Conservation (phyloP, 2,329 filamentous ascomycete species). For the Penicillium sp. region DNA sequence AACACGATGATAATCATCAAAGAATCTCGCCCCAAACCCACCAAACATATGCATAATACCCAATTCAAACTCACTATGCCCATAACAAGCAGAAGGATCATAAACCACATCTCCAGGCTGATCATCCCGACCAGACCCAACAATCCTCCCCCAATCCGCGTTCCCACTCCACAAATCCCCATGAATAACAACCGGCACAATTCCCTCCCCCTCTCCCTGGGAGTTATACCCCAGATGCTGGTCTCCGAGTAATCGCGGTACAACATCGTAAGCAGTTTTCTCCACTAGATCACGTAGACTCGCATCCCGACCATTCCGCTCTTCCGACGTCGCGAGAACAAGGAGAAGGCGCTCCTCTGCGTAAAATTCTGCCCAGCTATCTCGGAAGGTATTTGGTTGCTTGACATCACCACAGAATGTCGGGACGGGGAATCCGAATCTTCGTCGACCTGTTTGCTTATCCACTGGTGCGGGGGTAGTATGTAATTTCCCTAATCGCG, state of each 20-base stretch:
- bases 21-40: slow-evolving; percentile 74
- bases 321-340: slow-evolving; percentile 63
- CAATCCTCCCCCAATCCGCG: slow-evolving; percentile 68
- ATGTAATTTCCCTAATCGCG: slow-evolving; percentile 79
- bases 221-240: slow-evolving; percentile 60
- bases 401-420: slow-evolving; percentile 86
- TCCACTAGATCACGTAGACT: slow-evolving; percentile 69
- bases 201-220: slow-evolving; percentile 53
- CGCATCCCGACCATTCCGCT: slow-evolving; percentile 66
- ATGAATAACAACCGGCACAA: slow-evolving; percentile 81
- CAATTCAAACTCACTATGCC: slow-evolving; percentile 85
- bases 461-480: slow-evolving; percentile 68
- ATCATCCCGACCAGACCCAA: slow-evolving; percentile 43
- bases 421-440: slow-evolving; percentile 81
- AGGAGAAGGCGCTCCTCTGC: slow-evolving; percentile 72
- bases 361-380: slow-evolving; percentile 85
- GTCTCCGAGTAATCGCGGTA: slow-evolving; percentile 76
- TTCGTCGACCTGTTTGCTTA: slow-evolving; percentile 43
- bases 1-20: slow-evolving; percentile 74
- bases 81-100: slow-evolving; percentile 80
- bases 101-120: slow-evolving; percentile 75
- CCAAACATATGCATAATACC: slow-evolving; percentile 98
- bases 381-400: slow-evolving; percentile 75
- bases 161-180: slow-evolving; percentile 96
- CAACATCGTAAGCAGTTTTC: slow-evolving; percentile 64